A percentile compares a stretch with the other conserved stretches of the same genome.
Evolutionary conservation across 495 filamentous ascomycete genomes (phyloP).

Genomic region (Aspergillus nidulans): DNA sequence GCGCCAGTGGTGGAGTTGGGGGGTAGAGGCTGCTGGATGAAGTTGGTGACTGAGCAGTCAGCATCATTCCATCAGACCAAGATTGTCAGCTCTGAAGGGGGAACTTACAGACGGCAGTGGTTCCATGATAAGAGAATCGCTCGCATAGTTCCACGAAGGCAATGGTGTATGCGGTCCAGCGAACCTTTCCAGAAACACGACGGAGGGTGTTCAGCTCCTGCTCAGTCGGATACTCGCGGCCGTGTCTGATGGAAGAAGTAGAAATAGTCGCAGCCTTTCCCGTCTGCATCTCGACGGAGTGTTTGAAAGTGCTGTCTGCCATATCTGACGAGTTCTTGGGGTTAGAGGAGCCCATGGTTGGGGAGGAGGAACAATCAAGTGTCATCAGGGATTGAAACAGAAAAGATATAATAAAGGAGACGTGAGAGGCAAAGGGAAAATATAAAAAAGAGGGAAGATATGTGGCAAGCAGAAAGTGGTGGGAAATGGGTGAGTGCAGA

Average conservation of each 20-base stretch:
- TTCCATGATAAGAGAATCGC: conserved; percentile 75
- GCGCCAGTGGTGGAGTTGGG: conserved; percentile 56
- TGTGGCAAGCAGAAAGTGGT: background rate
- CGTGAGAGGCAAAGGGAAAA: background rate
- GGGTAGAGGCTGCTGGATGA: conserved; percentile 65
- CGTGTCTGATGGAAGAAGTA: background rate
- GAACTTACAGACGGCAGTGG: conserved; percentile 61
- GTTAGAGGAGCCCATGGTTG: background rate
- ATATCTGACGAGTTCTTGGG: background rate
- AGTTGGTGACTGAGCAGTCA: conserved; percentile 48
- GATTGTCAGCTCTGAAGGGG: background rate
- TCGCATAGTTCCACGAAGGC: conserved; percentile 73
- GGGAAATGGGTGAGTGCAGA: background rate
- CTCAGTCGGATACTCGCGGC: conserved; percentile 45
- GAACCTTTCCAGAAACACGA: conserved; percentile 61
- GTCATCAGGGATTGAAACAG: background rate
- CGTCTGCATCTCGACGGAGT: background rate
- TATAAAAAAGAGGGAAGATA: no score
- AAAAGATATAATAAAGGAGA: background rate
- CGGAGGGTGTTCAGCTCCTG: conserved; percentile 57
- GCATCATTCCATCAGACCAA: background rate
- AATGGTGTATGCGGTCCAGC: conserved; percentile 61
- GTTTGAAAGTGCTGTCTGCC: background rate
- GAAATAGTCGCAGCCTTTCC: background rate
- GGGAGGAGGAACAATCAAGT: background rate